Conservation (phyloP, 2,329 filamentous ascomycete species). For the Diplodia seriata region DNA sequence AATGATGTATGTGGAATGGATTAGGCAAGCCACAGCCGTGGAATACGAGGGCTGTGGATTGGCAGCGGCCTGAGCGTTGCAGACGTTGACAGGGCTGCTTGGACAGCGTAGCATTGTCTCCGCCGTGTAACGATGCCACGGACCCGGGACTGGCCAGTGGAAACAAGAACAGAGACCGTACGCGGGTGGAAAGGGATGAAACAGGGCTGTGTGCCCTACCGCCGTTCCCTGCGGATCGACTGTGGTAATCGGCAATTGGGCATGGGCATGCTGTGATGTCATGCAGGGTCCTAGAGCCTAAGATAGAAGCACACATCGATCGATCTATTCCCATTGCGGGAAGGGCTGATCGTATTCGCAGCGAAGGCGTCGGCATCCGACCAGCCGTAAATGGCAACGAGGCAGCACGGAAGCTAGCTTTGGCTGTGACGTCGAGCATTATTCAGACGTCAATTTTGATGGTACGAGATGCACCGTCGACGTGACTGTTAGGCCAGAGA, state of each 20-base stretch:
- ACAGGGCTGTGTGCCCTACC: conserved; percentile 21
- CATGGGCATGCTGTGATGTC: not conserved
- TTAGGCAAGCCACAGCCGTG: not conserved
- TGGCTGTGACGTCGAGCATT: no score
- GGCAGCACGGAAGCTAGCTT: no score
- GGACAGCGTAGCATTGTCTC: no score
- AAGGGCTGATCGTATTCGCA: not conserved
- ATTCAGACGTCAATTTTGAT: not conserved
- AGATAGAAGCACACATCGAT: conserved; percentile 13
- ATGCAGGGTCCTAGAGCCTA: not conserved
- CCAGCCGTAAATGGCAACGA: not conserved
- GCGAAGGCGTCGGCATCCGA: not conserved
- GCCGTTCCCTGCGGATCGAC: not conserved
- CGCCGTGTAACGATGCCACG: not conserved
- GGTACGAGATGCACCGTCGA: no score
- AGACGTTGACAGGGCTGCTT: not conserved
- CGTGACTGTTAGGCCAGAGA: no score
- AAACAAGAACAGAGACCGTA: not conserved
- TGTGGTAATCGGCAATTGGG: not conserved
- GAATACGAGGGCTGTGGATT: conserved; percentile 8
- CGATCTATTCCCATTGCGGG: not conserved
- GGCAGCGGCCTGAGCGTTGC: conserved; percentile 3
- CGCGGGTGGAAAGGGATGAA: conserved; percentile 7
- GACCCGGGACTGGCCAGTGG: not conserved
- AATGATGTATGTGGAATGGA: not conserved